Conservation (phyloP, 495 filamentous ascomycete species). For the Viridothelium virens region DNA sequence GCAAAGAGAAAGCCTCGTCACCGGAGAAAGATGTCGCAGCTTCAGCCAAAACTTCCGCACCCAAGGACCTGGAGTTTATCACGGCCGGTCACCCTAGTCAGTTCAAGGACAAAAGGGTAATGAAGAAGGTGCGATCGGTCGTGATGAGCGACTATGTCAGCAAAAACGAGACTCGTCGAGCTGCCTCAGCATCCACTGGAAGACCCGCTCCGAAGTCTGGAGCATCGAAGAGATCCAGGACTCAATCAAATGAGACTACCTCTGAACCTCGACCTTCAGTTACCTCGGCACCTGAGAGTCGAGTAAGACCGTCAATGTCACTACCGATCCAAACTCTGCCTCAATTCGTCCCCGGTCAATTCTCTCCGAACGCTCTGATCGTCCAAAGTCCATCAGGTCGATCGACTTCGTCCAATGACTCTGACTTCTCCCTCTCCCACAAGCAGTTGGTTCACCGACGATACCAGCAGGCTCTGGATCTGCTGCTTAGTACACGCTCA, state of each 20-base stretch:
- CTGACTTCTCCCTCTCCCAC: not conserved
- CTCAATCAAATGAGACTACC: not conserved
- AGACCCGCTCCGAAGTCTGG: not conserved
- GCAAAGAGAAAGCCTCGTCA: slow-evolving; percentile 2
- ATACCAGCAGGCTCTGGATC: slow-evolving; percentile 6
- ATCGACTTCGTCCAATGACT: not conserved
- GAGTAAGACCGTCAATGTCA: not conserved
- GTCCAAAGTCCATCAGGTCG: slow-evolving; percentile 3
- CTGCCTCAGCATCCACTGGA: not conserved
- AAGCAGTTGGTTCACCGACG: not conserved
- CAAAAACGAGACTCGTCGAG: slow-evolving; percentile 13
- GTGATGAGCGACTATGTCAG: slow-evolving; percentile 20
- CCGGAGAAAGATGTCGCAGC: not conserved
- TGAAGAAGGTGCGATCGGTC: slow-evolving; percentile 18
- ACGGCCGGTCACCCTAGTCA: slow-evolving; percentile 15
- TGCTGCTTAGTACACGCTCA: not conserved
- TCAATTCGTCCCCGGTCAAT: not conserved
- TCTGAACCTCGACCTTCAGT: not conserved
- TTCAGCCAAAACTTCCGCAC: not conserved
- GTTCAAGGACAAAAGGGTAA: slow-evolving; percentile 12
- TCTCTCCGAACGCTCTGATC: not conserved
- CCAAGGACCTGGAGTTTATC: not conserved
- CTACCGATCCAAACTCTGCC: not conserved
- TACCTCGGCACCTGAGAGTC: slow-evolving; percentile 1
- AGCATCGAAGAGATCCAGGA: not conserved